Percentiles rank a stretch among this genome's conserved stretches.
These are phyloP conservation scores for Boletus holoroseus DNA, from an alignment of 1,284 basidiomycete species.

Conservation along the genomic window DNA sequence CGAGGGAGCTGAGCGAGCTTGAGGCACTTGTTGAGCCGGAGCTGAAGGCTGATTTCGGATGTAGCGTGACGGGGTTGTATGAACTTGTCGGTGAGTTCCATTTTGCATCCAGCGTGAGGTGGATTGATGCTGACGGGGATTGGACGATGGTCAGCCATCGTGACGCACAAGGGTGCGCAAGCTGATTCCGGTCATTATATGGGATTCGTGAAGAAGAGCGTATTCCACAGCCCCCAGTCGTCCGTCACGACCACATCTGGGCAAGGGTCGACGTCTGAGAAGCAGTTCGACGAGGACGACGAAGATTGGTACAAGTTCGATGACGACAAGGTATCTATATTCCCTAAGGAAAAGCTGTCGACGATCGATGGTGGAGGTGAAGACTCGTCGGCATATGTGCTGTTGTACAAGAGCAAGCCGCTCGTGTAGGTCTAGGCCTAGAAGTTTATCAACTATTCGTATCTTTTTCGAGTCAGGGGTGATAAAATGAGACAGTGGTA, in stretches of 20 bases:
- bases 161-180: slow-evolving; percentile 94
- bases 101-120: neutral
- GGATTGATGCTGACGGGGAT: slow-evolving; percentile 1
- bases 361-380: slow-evolving; percentile 84
- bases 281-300: slow-evolving; percentile 46
- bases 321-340: slow-evolving; percentile 85
- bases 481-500: slow-evolving; percentile 11
- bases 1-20: slow-evolving; percentile 62
- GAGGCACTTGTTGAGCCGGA: slow-evolving; percentile 58
- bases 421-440: slow-evolving; percentile 19
- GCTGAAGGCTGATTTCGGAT: slow-evolving; percentile 64
- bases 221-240: slow-evolving; percentile 41
- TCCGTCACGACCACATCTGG: slow-evolving; percentile 3
- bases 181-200: slow-evolving; percentile 95
- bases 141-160: slow-evolving; percentile 55
- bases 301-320: slow-evolving; percentile 88
- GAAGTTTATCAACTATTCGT: slow-evolving; percentile 20
- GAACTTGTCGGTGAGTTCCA: slow-evolving; percentile 70
- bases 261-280: slow-evolving; percentile 11
- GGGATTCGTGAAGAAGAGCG: slow-evolving; percentile 77
- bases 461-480: neutral
- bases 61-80: slow-evolving; percentile 73
- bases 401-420: slow-evolving; percentile 64
- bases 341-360: slow-evolving; percentile 76
- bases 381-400: slow-evolving; percentile 80